Evolutionary conservation across 495 filamentous ascomycete species (phyloP), one percentile per base, ranked within the genome.

Genomic region (Hapsidospora chrysogenum): DNA sequence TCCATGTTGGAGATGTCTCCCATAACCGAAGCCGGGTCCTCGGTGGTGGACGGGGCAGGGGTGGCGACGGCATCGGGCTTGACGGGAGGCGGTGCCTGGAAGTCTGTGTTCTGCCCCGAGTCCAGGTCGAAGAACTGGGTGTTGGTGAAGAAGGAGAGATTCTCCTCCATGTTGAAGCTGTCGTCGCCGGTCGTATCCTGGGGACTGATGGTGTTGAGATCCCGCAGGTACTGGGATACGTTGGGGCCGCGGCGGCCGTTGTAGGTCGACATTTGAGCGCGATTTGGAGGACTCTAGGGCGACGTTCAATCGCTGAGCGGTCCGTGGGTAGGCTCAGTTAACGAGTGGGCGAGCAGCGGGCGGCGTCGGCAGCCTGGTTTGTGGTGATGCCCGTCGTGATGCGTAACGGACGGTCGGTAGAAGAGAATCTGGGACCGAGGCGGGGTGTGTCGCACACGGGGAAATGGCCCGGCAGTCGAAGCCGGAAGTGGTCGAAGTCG

Each of bases 101-200:
- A 60, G 39, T 58, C 46, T 26, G 52, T 54, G 43, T 47, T 50
- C 29, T 52, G 51, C 21, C 57, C 49, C 11, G 50, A 47, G 32
- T 95, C 87, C 51, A 84, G 86, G 55, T 94, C 85, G 54, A 82
- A 82, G 65, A 95, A 96, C 38, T 89, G 77, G 32, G 82, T 73
- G 56, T 95, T 94, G 39, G 85, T 92, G 67, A 95, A 93, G 43
- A 92, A 64, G 19, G 79, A 80, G 30, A 97, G 66, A 31, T 89
- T 84, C 35, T 77, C 68, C 17, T 53, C 52, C 34, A 63, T 49
- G 31, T 51, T 74, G 57, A 72, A 68, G 29, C 55, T 53, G 21
- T 80, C 73, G 40, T 75, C 72, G 31, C 68, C 45, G 32, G 73
- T 56, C 32, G 72, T 57, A 38, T 84, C 77, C 46, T 80, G 69